Percentiles rank a stretch among this genome's conserved stretches.
Conservation (phyloP, 2,329 filamentous ascomycete species). For the Penicillium sclerotigenum region DNA sequence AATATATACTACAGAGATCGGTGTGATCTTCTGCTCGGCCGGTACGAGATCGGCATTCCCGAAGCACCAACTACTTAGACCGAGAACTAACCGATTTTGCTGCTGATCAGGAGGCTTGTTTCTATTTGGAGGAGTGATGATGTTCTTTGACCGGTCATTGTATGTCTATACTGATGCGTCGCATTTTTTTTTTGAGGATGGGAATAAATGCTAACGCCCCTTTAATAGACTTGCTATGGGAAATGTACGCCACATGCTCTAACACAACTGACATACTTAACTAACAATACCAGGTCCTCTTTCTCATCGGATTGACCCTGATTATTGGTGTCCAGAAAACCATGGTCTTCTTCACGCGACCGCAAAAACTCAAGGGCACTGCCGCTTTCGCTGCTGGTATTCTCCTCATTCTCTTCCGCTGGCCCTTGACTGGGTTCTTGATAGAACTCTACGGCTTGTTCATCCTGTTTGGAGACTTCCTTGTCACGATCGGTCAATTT, state of each 20-base stretch:
- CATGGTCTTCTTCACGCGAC: slow-evolving; percentile 86
- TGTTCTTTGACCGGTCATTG: slow-evolving; percentile 98
- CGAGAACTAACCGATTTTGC: slow-evolving; percentile 15
- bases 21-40: slow-evolving; percentile 95
- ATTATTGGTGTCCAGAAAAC: slow-evolving; percentile 94
- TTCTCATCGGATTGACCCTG: slow-evolving; percentile 91
- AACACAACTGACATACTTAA: not conserved
- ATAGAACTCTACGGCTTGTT: slow-evolving; percentile 92
- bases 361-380: slow-evolving; percentile 88
- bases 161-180: slow-evolving; percentile 47
- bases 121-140: slow-evolving; percentile 85
- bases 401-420: slow-evolving; percentile 78
- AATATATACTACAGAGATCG: slow-evolving; percentile 67
- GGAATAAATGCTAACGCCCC: slow-evolving; percentile 1
- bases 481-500: slow-evolving; percentile 87
- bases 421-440: slow-evolving; percentile 86
- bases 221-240: slow-evolving; percentile 83
- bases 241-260: slow-evolving; percentile 60
- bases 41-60: slow-evolving; percentile 56
- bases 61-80: not conserved
- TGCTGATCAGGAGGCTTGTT: slow-evolving; percentile 77
- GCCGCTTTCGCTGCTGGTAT: slow-evolving; percentile 83
- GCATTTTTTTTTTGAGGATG: not conserved
- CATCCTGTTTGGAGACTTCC: slow-evolving; percentile 91
- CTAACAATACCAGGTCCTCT: slow-evolving; percentile 69